Conservation (phyloP, 129 eudicot species). For the Lonicera japonica region DNA sequence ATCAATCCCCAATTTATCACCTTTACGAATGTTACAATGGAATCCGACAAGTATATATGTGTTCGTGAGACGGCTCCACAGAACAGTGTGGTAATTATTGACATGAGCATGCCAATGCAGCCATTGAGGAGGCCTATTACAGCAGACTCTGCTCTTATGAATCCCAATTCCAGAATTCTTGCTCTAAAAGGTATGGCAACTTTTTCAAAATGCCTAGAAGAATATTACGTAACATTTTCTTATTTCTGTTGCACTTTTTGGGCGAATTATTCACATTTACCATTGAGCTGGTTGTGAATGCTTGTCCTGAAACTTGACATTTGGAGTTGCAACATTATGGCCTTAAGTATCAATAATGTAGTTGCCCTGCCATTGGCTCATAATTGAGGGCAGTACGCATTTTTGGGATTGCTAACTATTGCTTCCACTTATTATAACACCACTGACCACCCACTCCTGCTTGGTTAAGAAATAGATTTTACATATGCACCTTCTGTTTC, state of each 20-base stretch:
- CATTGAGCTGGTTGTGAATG: not conserved
- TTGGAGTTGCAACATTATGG: not conserved
- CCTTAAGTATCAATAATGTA: not conserved
- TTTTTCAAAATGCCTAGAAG: not conserved
- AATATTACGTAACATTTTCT: not conserved
- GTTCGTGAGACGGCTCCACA: conserved; percentile 95
- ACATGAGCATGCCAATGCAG: conserved; percentile 94
- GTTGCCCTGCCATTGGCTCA: not conserved
- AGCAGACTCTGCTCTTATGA: conserved; percentile 94
- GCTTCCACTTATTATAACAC: too few species aligned
- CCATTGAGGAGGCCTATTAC: conserved; percentile 91
- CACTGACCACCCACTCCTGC: too few species aligned
- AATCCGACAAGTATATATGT: conserved; percentile 90
- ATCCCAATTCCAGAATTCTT: conserved; percentile 70
- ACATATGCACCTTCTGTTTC: too few species aligned
- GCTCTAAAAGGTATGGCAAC: conserved; percentile 68
- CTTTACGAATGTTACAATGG: conserved; percentile 91
- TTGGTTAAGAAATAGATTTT: too few species aligned
- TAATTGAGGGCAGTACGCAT: not conserved
- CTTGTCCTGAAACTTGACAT: not conserved
- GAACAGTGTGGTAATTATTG: conserved; percentile 86
- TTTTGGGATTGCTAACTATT: too few species aligned
- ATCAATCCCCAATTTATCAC: conserved; percentile 88
- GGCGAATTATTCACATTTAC: not conserved
- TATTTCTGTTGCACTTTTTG: not conserved